Evolutionary conservation across 805 yeast species (phyloP).

Genomic region (Starmerella cellae): DNA sequence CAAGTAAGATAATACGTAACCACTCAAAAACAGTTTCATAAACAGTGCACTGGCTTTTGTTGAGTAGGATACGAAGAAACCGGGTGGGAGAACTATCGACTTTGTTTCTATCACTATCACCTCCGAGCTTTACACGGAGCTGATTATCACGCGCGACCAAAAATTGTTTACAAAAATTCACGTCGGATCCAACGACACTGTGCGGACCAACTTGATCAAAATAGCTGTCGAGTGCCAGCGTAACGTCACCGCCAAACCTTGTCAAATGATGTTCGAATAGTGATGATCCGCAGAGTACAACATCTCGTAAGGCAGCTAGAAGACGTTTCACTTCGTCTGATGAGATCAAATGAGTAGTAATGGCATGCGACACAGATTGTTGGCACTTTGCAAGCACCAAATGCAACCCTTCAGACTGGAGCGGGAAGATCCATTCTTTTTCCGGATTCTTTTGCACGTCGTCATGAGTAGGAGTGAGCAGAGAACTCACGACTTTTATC

Average conservation of each 20-base stretch:
- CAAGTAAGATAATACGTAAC: constrained; percentile 4
- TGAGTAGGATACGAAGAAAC: constrained; percentile 1
- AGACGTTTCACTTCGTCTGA: constrained; percentile 2
- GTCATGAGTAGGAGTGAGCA: too few species aligned
- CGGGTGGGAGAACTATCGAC: not conserved
- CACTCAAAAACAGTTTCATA: constrained; percentile 10
- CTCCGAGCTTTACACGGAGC: not conserved
- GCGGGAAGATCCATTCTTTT: not conserved
- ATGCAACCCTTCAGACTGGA: not conserved
- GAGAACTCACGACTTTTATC: not conserved
- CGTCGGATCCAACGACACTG: not conserved
- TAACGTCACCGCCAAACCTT: not conserved
- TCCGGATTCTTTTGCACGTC: too few species aligned
- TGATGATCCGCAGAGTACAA: constrained; percentile 14
- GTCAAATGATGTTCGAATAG: constrained; percentile 4
- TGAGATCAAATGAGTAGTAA: not conserved
- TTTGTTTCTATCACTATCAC: not conserved
- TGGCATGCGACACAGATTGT: not conserved
- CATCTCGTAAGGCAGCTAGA: constrained; percentile 3
- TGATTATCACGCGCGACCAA: not conserved
- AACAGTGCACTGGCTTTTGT: constrained; percentile 9
- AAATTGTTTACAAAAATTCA: not conserved
- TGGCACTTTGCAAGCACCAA: not conserved
- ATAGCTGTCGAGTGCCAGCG: not conserved
- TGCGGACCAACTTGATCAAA: not conserved